A percentile compares a stretch with the other conserved stretches of the same genome.
Conservation (phyloP, 2,329 filamentous ascomycete genomes). For the Erysiphe neolycopersici region DNA sequence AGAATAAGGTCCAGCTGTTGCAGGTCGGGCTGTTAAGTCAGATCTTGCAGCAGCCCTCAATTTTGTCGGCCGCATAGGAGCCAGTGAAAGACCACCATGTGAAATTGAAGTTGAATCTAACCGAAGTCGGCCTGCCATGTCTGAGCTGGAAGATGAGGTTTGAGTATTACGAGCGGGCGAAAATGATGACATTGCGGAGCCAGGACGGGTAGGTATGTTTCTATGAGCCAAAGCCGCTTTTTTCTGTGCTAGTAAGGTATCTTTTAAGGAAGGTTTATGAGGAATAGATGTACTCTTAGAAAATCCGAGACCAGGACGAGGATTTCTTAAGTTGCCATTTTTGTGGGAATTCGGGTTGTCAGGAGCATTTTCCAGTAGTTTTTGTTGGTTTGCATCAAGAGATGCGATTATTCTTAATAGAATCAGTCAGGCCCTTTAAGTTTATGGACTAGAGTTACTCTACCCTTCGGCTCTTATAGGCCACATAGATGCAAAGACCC, state of each 20-base stretch:
- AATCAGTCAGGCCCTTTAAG: conserved; percentile 4
- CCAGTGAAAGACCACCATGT: conserved; percentile 32
- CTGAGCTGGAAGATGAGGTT: conserved; percentile 13
- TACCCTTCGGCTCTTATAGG: conserved; percentile 47
- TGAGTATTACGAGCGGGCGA: conserved; percentile 20
- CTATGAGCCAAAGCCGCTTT: conserved; percentile 26
- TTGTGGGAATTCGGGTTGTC: conserved; percentile 50
- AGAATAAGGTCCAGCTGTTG: conserved; percentile 39
- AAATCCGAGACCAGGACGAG: conserved; percentile 29
- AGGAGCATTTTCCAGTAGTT: conserved; percentile 56
- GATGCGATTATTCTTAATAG: conserved; percentile 41
- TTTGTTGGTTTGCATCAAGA: conserved; percentile 54
- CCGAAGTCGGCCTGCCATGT: conserved; percentile 19
- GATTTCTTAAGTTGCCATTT: conserved; percentile 21
- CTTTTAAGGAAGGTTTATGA: conserved; percentile 42
- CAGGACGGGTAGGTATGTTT: conserved; percentile 28
- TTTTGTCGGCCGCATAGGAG: conserved; percentile 33
- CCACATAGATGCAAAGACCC: conserved; percentile 59
- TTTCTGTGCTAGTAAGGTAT: conserved; percentile 65
- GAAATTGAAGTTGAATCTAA: conserved; percentile 14
- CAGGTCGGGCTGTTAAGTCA: conserved; percentile 28
- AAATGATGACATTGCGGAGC: conserved; percentile 36
- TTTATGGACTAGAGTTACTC: conserved; percentile 15
- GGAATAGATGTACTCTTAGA: conserved; percentile 32
- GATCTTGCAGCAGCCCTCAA: conserved; percentile 20